phyloP scores from a whole-genome alignment of 208 protist genomes.

The Novymonas esmeraldas region DNA sequence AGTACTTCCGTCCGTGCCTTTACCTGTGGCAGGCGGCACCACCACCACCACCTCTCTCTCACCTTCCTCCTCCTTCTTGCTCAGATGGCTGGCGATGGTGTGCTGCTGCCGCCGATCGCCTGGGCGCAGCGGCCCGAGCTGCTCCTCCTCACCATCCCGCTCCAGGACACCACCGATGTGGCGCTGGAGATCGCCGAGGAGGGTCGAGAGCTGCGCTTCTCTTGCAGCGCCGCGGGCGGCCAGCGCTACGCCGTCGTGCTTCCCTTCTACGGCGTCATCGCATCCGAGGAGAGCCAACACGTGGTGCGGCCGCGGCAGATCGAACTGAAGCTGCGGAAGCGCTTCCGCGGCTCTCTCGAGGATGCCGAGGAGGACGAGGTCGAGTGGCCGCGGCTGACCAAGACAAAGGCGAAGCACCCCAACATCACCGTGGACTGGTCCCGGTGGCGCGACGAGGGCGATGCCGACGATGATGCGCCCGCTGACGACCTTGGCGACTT shows the following conservation, averaged over 20 bases:
- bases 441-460: constrained; percentile 82
- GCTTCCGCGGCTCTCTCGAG: constrained; percentile 15
- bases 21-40: no score
- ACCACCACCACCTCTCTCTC: neutral
- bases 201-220: constrained; percentile 48
- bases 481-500: constrained; percentile 36
- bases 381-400: constrained; percentile 80
- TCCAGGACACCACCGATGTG: constrained; percentile 79
- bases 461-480: constrained; percentile 40
- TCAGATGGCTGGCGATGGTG: neutral
- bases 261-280: constrained; percentile 61
- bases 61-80: neutral
- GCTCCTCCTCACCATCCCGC: constrained; percentile 75
- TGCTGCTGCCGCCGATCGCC: constrained; percentile 51
- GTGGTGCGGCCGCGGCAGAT: constrained; percentile 76
- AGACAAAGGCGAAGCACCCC: constrained; percentile 56
- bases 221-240: constrained; percentile 36
- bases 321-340: constrained; percentile 82
- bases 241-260: constrained; percentile 55
- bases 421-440: constrained; percentile 89
- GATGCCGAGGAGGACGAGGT: constrained; percentile 51
- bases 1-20: neutral
- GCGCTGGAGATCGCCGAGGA: constrained; percentile 60
- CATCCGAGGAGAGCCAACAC: constrained; percentile 77
- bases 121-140: constrained; percentile 87